Conservation (phyloP, 257 asterid species). For the Henckelia pumila region DNA sequence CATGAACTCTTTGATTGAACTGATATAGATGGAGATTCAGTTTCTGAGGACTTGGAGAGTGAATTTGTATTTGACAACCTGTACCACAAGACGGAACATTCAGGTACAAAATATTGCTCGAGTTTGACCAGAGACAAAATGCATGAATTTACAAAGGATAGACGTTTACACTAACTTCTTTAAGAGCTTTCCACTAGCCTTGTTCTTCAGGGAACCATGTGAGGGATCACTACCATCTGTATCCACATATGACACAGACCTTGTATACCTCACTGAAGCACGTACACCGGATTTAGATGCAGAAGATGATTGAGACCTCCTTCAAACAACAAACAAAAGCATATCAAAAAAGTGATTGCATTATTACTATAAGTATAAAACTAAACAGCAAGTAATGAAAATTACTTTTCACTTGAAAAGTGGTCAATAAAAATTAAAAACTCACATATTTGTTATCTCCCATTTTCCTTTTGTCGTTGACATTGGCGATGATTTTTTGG, state of each 20-base stretch:
- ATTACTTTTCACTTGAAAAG: not conserved
- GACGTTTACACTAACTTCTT: constrained; percentile 31
- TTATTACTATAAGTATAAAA: not conserved
- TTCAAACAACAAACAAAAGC: constrained; percentile 17
- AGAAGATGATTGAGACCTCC: constrained; percentile 27
- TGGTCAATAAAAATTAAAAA: constrained; percentile 17
- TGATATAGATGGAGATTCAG: constrained; percentile 44
- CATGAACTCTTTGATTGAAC: constrained; percentile 48
- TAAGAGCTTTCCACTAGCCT: constrained; percentile 23
- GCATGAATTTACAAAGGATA: not conserved
- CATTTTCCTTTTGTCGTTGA: constrained; percentile 25
- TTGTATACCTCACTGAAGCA: constrained; percentile 27
- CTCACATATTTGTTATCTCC: constrained; percentile 32
- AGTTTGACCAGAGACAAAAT: not conserved
- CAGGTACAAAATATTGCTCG: constrained; percentile 12
- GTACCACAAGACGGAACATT: constrained; percentile 31
- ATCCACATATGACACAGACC: constrained; percentile 18
- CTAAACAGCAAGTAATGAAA: not conserved
- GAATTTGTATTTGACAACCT: constrained; percentile 42
- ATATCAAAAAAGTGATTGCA: constrained; percentile 19
- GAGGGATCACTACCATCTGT: constrained; percentile 23
- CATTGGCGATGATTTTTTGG: constrained; percentile 24
- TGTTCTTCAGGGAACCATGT: constrained; percentile 13
- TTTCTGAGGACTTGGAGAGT: constrained; percentile 40
- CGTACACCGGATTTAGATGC: constrained; percentile 26